Evolutionary conservation across 129 eudicot species (phyloP), one percentile per base, ranked within the genome.

Genomic region (Erigeron canadensis): DNA sequence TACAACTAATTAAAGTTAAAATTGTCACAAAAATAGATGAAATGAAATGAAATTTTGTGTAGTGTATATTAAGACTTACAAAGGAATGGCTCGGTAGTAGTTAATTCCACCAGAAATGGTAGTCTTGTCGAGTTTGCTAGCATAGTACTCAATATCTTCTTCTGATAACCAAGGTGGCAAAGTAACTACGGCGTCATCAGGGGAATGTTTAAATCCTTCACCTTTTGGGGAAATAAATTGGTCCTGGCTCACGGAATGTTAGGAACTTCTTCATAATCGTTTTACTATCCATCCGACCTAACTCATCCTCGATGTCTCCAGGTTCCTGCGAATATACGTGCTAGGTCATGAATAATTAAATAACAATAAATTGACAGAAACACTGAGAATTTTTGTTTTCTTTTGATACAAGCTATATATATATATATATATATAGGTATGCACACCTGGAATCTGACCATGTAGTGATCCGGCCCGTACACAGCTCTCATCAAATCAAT

Each of bases 91-190:
- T 11, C 91, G 87, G 57, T 88, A 91, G 78, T 89, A 89, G 70
- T 92, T 89, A 28, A 91, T 21, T 37, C 85, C 89, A 3, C 95
- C 96, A 21, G 88, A 55, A 63, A 88, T 79, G 75, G 95, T 93
- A 9, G 82, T 54, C 50, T 87, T 76, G 48, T 81, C 80, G 59
- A 74, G 83, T 65, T 75, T 78, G 73, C 74, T 42, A 38, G 83
- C 78, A 61, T 81, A 89, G 73, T 92, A 92, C 19, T 82, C 72
- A 2, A 86, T 46, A 54, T 92, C 98, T 66, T 81, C 82, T 22
- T 89, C 81, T 0, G 95, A 75, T 18, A 89, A 61, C 98, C 96
- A 92, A 13, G 86, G 46, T 11, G 96, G 96, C 68, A 88, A 78
- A 6, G 69, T 46, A 7, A 51, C 74, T 0, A 74, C 61, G n/a